These are phyloP conservation scores for Geum urbanum DNA, from an alignment of 306 rosid genomes.

Conservation along the genomic window DNA sequence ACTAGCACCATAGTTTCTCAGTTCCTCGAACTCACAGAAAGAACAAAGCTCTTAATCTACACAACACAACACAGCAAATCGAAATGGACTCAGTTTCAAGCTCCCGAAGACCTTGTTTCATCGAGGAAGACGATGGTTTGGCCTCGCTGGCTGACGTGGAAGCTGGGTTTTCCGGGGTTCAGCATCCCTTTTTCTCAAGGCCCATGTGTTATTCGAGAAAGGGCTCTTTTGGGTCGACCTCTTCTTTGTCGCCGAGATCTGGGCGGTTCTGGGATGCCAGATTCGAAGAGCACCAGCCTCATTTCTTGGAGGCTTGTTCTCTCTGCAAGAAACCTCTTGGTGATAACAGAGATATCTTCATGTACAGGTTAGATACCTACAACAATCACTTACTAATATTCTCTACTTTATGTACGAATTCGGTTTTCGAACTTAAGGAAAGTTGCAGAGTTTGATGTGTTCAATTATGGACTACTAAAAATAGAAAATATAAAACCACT, in stretches of 20 bases:
- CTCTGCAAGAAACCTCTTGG: slow-evolving; percentile 73
- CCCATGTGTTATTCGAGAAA: slow-evolving; percentile 40
- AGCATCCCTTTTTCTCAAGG: slow-evolving; percentile 41
- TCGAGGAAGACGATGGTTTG: slow-evolving; percentile 49
- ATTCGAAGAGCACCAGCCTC: slow-evolving; percentile 72
- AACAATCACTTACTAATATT: background rate
- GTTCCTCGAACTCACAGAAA: background rate
- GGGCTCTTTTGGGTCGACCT: background rate
- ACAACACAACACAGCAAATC: background rate
- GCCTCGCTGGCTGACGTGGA: slow-evolving; percentile 49
- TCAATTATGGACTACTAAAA: background rate
- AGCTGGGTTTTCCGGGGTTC: slow-evolving; percentile 51
- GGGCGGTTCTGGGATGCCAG: slow-evolving; percentile 67
- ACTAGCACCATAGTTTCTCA: background rate
- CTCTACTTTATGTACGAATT: background rate
- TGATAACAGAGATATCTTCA: slow-evolving; percentile 67
- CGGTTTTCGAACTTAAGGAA: background rate
- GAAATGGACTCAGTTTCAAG: slow-evolving; percentile 43
- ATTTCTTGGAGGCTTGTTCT: slow-evolving; percentile 74
- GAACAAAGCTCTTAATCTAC: background rate
- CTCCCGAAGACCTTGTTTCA: slow-evolving; percentile 52
- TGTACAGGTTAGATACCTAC: slow-evolving; percentile 66
- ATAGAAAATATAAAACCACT: background rate
- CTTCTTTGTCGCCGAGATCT: slow-evolving; percentile 51
- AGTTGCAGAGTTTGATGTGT: background rate